Conservation (phyloP, 768 basidiomycete species). For the Omphalotus guepiniiformis region DNA sequence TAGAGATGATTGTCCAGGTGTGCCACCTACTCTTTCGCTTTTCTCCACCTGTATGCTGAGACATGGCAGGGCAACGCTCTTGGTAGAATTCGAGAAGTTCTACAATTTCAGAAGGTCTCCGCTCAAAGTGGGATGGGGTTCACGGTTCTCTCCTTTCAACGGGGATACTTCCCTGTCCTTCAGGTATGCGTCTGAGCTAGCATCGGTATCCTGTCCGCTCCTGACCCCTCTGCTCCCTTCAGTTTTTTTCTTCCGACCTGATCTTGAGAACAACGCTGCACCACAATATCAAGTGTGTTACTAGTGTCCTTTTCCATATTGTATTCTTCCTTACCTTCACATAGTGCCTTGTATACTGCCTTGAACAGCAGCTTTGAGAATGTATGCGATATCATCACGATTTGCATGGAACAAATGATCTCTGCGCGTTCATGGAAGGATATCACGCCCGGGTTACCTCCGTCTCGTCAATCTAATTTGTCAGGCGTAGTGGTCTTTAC, state of each 20-base stretch:
- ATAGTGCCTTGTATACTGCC: constrained; percentile 6
- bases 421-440: constrained; percentile 21
- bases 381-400: constrained; percentile 14
- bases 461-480: constrained; percentile 10
- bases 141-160: constrained; percentile 51
- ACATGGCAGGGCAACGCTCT: constrained; percentile 43
- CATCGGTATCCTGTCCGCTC: background rate
- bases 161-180: constrained; percentile 51
- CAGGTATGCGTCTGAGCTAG: constrained; percentile 27
- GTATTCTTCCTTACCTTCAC: background rate
- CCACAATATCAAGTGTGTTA: constrained; percentile 40
- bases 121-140: constrained; percentile 29
- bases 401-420: constrained; percentile 22
- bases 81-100: constrained; percentile 43
- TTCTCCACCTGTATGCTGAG: background rate
- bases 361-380: constrained; percentile 23
- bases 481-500: constrained; percentile 24
- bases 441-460: constrained; percentile 5
- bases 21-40: constrained; percentile 10
- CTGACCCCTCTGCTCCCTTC: background rate
- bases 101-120: constrained; percentile 42
- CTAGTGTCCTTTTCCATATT: constrained; percentile 10
- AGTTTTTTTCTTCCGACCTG: constrained; percentile 59
- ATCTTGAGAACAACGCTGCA: constrained; percentile 36
- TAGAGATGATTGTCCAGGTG: constrained; percentile 34